Percentiles rank a stretch among this genome's conserved stretches.
Conservation (phyloP, 345 rosid species). For the Kernera saxatilis region DNA sequence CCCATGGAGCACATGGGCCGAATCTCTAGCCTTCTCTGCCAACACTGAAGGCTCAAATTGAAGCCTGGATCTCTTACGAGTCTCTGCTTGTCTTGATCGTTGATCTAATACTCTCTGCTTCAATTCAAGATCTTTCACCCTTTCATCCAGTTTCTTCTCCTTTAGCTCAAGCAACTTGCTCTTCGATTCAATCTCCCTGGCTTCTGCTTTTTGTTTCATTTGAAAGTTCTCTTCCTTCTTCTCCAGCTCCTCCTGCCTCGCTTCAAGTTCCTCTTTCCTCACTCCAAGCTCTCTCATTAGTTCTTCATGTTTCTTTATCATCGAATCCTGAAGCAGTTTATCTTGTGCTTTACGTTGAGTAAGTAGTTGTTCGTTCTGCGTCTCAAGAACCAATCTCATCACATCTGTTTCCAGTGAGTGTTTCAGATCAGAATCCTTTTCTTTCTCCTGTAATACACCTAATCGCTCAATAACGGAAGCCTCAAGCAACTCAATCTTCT, state of each 20-base stretch:
- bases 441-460: not conserved
- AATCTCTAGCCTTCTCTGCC: not conserved
- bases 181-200: not conserved
- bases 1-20: not conserved
- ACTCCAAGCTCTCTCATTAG: not conserved
- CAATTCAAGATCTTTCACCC: not conserved
- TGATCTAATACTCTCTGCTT: not conserved
- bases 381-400: not conserved
- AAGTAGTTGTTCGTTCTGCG: not conserved
- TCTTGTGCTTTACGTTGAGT: not conserved
- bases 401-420: not conserved
- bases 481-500: not conserved
- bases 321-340: not conserved
- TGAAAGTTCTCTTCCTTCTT: not conserved
- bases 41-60: not conserved
- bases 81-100: not conserved
- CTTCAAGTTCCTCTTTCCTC: constrained; percentile 1
- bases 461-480: not conserved
- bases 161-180: not conserved
- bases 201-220: not conserved
- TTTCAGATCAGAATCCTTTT: not conserved
- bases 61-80: not conserved
- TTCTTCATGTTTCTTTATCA: not conserved
- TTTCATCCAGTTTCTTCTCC: constrained; percentile 1
- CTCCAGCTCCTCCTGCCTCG: constrained; percentile 10